Conservation (phyloP, 306 rosid genomes). For the apple (Malus domestica) region DNA sequence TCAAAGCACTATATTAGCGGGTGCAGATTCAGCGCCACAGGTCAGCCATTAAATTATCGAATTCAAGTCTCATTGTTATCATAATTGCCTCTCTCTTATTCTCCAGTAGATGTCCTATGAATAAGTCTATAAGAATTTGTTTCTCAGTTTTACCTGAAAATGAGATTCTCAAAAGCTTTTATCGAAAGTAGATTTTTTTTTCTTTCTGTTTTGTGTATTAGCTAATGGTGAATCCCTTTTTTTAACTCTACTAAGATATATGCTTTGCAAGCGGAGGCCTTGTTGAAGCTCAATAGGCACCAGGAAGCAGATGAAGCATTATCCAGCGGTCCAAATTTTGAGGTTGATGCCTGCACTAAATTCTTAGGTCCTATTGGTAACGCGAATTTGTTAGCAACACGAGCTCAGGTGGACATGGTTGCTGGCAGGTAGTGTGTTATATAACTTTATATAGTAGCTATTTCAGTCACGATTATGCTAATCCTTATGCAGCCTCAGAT, state of each 20-base stretch:
- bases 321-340: constrained; percentile 55
- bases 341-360: constrained; percentile 52
- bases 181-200: background rate
- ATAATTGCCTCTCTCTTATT: background rate
- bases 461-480: background rate
- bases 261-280: constrained; percentile 76
- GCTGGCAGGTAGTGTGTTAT: constrained; percentile 49
- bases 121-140: background rate
- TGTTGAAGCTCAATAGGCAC: constrained; percentile 62
- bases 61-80: background rate
- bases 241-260: constrained; percentile 43
- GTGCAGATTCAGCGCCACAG: constrained; percentile 83
- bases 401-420: constrained; percentile 61
- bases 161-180: background rate
- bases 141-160: background rate
- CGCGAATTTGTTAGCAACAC: constrained; percentile 51
- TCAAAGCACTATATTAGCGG: constrained; percentile 30
- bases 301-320: constrained; percentile 71
- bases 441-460: background rate
- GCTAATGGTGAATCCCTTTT: background rate
- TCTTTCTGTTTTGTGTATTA: background rate
- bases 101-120: background rate
- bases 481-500: background rate
- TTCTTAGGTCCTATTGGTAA: constrained; percentile 72
- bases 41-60: constrained; percentile 26